Evolutionary conservation across 2,329 filamentous ascomycete species (phyloP).

Genomic region (Trichophaea hybrida): DNA sequence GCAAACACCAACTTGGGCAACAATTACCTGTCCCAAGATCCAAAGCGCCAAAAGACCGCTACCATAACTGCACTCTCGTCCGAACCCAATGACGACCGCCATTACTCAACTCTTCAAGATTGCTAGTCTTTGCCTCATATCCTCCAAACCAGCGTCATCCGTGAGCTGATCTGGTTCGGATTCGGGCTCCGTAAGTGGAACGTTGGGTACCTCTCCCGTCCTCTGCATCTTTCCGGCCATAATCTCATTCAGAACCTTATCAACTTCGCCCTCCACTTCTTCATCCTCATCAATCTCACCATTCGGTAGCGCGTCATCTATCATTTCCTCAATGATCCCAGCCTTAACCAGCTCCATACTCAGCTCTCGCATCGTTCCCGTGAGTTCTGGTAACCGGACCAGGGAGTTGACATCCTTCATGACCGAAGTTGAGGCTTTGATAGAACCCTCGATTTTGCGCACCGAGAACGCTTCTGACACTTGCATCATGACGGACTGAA

Average conservation of each 20-base stretch:
- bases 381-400: conserved; percentile 70
- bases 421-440: conserved; percentile 71
- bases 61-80: too few species aligned
- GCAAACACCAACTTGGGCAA: too few species aligned
- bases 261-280: conserved; percentile 65
- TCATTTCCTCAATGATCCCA: conserved; percentile 96
- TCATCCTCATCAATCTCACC: conserved; percentile 60
- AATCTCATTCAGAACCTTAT: conserved; percentile 84
- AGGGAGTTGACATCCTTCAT: conserved; percentile 94
- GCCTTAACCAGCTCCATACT: conserved; percentile 81
- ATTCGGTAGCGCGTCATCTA: conserved; percentile 67
- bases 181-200: background rate
- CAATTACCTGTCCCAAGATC: too few species aligned
- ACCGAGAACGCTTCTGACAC: conserved; percentile 93
- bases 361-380: conserved; percentile 76
- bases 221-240: conserved; percentile 67
- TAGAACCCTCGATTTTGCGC: conserved; percentile 86
- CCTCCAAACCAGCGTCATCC: conserved; percentile 1
- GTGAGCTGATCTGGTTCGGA: background rate
- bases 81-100: too few species aligned
- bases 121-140: conserved; percentile 6
- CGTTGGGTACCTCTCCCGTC: background rate
- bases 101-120: conserved; percentile 3
- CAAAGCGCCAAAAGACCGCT: too few species aligned
- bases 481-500: conserved; percentile 90